These are phyloP conservation scores for Aspergillus kassunensis DNA, from an alignment of 495 filamentous ascomycete genomes.

Conservation along the genomic window DNA sequence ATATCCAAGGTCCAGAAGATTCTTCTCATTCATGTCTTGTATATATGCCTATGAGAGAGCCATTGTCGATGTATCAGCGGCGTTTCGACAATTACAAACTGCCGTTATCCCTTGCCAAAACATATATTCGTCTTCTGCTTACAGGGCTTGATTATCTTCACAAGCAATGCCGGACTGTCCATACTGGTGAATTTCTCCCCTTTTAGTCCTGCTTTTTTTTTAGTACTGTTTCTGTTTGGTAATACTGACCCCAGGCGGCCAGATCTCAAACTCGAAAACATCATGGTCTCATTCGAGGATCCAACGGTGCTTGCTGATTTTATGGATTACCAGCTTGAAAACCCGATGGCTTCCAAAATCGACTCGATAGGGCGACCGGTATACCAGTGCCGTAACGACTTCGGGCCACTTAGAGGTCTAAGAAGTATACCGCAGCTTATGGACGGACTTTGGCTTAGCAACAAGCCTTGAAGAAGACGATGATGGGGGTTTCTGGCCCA, in stretches of 20 bases:
- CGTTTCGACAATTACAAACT: conserved; percentile 28
- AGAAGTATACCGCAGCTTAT: conserved; percentile 62
- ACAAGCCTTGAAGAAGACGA: conserved; percentile 50
- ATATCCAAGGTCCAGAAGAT: conserved; percentile 24
- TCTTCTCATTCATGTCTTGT: conserved; percentile 36
- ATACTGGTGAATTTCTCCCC: conserved; percentile 29
- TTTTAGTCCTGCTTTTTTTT: conserved; percentile 19
- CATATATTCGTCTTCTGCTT: conserved; percentile 37
- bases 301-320: conserved; percentile 37
- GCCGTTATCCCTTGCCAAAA: conserved; percentile 33
- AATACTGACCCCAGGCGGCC: conserved; percentile 23
- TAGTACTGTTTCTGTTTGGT: no score
- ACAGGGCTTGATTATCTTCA: conserved; percentile 45
- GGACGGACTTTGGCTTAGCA: conserved; percentile 85
- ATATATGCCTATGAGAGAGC: conserved; percentile 39
- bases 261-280: conserved; percentile 49
- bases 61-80: conserved; percentile 32
- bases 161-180: conserved; percentile 34
- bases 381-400: conserved; percentile 39
- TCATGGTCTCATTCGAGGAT: conserved; percentile 45
- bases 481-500: conserved; percentile 37
- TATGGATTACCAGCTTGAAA: conserved; percentile 31
- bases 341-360: conserved; percentile 39
- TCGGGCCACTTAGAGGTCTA: conserved; percentile 34
- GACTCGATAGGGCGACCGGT: conserved; percentile 29